Conservation (phyloP, 1,284 basidiomycete species). For the Trichosporon faecale region DNA sequence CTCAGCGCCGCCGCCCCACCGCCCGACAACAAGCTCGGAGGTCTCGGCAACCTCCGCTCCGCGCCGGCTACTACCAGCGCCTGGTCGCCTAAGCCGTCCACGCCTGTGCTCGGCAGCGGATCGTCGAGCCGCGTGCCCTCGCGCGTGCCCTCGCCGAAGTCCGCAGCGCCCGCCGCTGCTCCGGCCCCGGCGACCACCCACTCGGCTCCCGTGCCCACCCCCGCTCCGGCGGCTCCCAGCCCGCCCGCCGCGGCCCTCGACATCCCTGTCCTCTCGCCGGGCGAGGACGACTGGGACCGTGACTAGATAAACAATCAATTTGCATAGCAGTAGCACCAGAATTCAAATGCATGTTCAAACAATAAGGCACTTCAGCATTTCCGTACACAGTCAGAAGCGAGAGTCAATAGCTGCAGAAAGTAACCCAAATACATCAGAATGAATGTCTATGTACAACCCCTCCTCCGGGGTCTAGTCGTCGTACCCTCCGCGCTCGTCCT, state of each 20-base stretch:
- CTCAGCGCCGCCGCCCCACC: constrained; percentile 56
- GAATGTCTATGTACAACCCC: background rate
- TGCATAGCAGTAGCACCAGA: background rate
- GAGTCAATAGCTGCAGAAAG: background rate
- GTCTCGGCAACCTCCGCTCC: constrained; percentile 29
- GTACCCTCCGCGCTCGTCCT: constrained; percentile 17
- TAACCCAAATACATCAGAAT: background rate
- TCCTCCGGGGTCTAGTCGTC: constrained; percentile 11
- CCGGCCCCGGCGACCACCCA: background rate
- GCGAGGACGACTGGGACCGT: constrained; percentile 11
- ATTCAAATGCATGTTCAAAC: background rate
- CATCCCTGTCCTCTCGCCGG: background rate
- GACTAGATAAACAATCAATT: background rate
- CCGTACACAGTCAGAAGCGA: no score
- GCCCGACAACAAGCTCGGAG: constrained; percentile 29
- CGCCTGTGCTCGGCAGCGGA: constrained; percentile 15
- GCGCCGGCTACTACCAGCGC: background rate
- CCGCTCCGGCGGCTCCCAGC: background rate
- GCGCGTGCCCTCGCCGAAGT: background rate
- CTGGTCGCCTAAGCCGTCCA: constrained; percentile 14
- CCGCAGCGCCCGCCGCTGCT: background rate
- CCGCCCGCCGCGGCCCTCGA: background rate
- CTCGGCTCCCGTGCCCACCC: background rate
- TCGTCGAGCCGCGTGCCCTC: constrained; percentile 18
- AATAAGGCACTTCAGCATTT: background rate